Percentiles rank a stretch among this genome's conserved stretches.
Evolutionary conservation across 2,329 filamentous ascomycete genomes (phyloP).

Genomic region (Xylariaceae sp.): DNA sequence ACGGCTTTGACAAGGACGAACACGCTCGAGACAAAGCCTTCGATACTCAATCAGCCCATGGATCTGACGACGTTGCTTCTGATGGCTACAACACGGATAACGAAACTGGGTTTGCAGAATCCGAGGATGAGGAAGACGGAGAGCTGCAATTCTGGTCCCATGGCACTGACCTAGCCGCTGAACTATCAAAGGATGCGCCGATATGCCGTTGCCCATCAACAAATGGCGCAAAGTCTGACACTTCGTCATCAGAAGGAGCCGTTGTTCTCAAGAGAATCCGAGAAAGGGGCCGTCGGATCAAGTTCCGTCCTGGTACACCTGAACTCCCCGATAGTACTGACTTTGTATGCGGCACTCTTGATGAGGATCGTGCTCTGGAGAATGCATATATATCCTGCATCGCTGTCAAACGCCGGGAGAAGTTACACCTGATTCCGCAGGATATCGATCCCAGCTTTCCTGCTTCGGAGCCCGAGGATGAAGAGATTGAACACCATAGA

Average conservation of each 20-base stretch:
- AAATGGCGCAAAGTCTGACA: conserved; percentile 51
- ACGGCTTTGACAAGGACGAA: conserved; percentile 47
- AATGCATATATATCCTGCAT: conserved; percentile 85
- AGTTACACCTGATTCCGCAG: conserved; percentile 80
- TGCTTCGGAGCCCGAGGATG: conserved; percentile 83
- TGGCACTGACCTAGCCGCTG: conserved; percentile 36
- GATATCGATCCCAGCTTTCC: conserved; percentile 98
- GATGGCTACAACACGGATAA: conserved; percentile 72
- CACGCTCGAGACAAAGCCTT: conserved; percentile 43
- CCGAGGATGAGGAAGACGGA: conserved; percentile 58
- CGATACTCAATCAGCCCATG: conserved; percentile 52
- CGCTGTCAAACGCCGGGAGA: conserved; percentile 73
- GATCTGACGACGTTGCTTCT: conserved; percentile 43
- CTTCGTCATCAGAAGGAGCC: conserved; percentile 47
- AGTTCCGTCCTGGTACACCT: conserved; percentile 63
- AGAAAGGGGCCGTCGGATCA: conserved; percentile 38
- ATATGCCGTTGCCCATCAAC: conserved; percentile 38
- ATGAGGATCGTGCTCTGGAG: conserved; percentile 92
- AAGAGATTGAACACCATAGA: conserved; percentile 66
- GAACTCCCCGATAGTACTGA: conserved; percentile 95
- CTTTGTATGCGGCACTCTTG: conserved; percentile 96
- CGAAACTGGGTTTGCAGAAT: conserved; percentile 62
- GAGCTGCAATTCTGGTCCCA: conserved; percentile 57
- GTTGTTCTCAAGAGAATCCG: conserved; percentile 29
- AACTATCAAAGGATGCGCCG: conserved; percentile 34